Evolutionary conservation across 257 asterid species (phyloP).

Genomic region (Ophiorrhiza pumila): DNA sequence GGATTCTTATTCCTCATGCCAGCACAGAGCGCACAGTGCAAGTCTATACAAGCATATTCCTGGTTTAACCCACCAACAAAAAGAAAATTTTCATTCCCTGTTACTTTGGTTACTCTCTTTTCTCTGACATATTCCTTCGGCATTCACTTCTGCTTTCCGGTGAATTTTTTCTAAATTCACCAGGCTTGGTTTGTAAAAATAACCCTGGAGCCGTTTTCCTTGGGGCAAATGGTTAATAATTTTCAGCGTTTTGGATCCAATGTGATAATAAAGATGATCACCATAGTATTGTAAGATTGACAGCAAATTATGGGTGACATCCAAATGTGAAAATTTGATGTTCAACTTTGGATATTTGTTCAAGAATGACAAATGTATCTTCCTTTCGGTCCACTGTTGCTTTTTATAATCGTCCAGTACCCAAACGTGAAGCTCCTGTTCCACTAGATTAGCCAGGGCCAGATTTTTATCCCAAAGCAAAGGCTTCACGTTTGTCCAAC

Average conservation of each 20-base stretch:
- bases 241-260: background rate
- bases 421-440: slow-evolving; percentile 13
- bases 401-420: slow-evolving; percentile 27
- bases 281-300: background rate
- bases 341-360: background rate
- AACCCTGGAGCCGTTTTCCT: background rate
- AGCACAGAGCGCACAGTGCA: too few relatives aligned
- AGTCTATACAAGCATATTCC: too few relatives aligned
- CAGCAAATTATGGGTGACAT: too few relatives aligned
- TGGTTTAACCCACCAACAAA: too few relatives aligned
- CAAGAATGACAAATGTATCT: slow-evolving; percentile 19
- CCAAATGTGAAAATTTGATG: too few relatives aligned
- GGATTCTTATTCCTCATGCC: too few relatives aligned
- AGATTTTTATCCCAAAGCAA: slow-evolving; percentile 30
- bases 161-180: too few relatives aligned
- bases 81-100: too few relatives aligned
- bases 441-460: slow-evolving; percentile 7
- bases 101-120: background rate
- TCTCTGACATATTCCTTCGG: too few relatives aligned
- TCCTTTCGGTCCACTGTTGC: slow-evolving; percentile 18
- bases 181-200: too few relatives aligned
- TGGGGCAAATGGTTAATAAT: background rate
- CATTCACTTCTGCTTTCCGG: background rate
- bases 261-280: background rate
- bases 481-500: background rate